A percentile compares a stretch with the other conserved stretches of the same genome.
These are phyloP conservation scores for Papiliotrema flavescens DNA, from an alignment of 1,284 basidiomycete species.

Conservation along the genomic window DNA sequence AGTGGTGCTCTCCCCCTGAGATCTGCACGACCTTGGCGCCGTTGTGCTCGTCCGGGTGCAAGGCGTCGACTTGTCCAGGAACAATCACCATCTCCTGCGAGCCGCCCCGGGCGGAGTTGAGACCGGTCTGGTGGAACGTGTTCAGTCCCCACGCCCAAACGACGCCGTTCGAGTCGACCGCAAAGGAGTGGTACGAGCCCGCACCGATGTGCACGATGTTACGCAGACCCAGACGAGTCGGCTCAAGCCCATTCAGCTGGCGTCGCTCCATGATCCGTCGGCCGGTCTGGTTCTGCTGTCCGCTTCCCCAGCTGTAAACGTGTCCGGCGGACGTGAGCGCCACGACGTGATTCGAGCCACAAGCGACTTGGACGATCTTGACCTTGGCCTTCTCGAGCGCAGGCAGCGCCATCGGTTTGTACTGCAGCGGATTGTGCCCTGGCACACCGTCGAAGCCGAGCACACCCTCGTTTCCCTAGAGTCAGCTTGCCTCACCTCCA, in stretches of 20 bases:
- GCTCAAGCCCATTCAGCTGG: constrained; percentile 69
- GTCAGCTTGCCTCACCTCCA: background rate
- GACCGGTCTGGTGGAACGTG: constrained; percentile 65
- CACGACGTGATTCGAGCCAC: constrained; percentile 81
- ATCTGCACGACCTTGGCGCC: constrained; percentile 63
- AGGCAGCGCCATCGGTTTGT: constrained; percentile 50
- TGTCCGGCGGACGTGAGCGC: constrained; percentile 78
- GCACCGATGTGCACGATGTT: constrained; percentile 74
- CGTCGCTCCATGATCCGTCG: constrained; percentile 77
- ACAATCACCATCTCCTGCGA: constrained; percentile 59
- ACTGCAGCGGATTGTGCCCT: constrained; percentile 48
- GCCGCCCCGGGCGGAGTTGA: constrained; percentile 37
- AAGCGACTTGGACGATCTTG: constrained; percentile 65
- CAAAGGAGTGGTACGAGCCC: constrained; percentile 83
- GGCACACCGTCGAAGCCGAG: constrained; percentile 74
- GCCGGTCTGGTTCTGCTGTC: constrained; percentile 81
- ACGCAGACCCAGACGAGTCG: constrained; percentile 71
- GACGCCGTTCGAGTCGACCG: constrained; percentile 72
- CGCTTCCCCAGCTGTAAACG: constrained; percentile 74
- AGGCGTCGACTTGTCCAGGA: constrained; percentile 64
- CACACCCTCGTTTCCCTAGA: constrained; percentile 66
- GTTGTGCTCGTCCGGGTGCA: constrained; percentile 64
- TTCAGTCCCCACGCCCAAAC: constrained; percentile 93
- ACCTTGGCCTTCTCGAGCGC: constrained; percentile 52
- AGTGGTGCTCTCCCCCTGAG: constrained; percentile 71